Conservation (phyloP, 768 basidiomycete species). For the Ramaria sp. region DNA sequence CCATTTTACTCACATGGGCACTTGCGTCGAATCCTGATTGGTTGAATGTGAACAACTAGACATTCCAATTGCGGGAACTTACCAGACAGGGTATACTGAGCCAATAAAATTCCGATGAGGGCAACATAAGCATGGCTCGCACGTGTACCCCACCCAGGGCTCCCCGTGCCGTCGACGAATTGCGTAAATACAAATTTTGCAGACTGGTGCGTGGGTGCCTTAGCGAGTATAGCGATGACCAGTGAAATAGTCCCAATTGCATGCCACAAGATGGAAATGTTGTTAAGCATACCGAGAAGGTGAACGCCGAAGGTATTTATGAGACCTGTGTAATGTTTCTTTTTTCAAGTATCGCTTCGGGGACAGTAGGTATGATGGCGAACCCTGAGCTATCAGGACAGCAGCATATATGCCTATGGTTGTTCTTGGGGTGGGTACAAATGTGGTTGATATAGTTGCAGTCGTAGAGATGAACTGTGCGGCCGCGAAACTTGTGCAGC, state of each 20-base stretch:
- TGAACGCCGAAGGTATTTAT: slow-evolving; percentile 71
- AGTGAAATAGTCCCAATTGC: slow-evolving; percentile 58
- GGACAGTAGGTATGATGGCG: not conserved
- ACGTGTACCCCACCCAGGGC: slow-evolving; percentile 46
- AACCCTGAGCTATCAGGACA: slow-evolving; percentile 52
- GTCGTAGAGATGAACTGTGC: slow-evolving; percentile 60
- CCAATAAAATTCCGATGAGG: slow-evolving; percentile 61
- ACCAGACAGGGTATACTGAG: slow-evolving; percentile 71
- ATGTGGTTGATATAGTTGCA: slow-evolving; percentile 47
- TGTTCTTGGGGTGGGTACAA: slow-evolving; percentile 44
- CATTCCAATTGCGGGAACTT: slow-evolving; percentile 5
- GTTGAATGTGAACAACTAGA: not conserved
- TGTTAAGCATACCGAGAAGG: slow-evolving; percentile 56
- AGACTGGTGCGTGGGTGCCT: slow-evolving; percentile 60
- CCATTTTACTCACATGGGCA: slow-evolving; percentile 42
- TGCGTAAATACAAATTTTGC: slow-evolving; percentile 58
- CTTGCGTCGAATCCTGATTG: slow-evolving; percentile 59
- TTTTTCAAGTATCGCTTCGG: not conserved
- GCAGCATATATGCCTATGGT: slow-evolving; percentile 64
- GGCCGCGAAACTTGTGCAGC: slow-evolving; percentile 41
- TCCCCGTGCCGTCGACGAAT: slow-evolving; percentile 62
- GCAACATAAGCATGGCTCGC: slow-evolving; percentile 66
- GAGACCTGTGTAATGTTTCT: slow-evolving; percentile 26
- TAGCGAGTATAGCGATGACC: slow-evolving; percentile 57
- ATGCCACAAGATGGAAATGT: slow-evolving; percentile 67